A percentile compares a stretch with the other conserved stretches of the same genome.
Evolutionary conservation across 164 flowering plant genomes (phyloP).

Genomic region (Kingdonia uniflora): DNA sequence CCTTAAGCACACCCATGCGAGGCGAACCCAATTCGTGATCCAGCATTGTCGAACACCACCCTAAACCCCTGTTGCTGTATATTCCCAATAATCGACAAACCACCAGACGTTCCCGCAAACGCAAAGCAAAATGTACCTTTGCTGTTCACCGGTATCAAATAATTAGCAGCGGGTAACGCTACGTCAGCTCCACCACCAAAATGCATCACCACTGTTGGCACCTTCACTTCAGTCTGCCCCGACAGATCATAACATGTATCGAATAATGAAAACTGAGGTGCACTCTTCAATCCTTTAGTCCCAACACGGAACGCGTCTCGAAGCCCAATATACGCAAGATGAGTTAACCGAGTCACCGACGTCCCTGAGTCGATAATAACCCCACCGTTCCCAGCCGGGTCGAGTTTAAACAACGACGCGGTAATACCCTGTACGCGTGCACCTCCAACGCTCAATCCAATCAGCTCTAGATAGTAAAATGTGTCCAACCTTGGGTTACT

Average conservation of each 20-base stretch:
- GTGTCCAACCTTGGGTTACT: conserved; percentile 73
- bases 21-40: conserved; percentile 71
- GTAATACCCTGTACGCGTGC: conserved; percentile 44
- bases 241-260: conserved; percentile 85
- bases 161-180: conserved; percentile 78
- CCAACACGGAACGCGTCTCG: conserved; percentile 71
- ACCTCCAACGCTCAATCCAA: conserved; percentile 85
- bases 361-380: conserved; percentile 94
- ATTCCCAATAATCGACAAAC: conserved; percentile 84
- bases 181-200: conserved; percentile 61
- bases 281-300: conserved; percentile 37
- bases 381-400: conserved; percentile 72
- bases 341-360: conserved; percentile 81
- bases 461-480: conserved; percentile 73
- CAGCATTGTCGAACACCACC: conserved; percentile 59
- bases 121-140: conserved; percentile 81
- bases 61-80: conserved; percentile 96
- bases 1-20: conserved; percentile 45
- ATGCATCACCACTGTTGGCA: conserved; percentile 89
- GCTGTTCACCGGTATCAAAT: conserved; percentile 73
- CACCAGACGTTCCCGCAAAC: conserved; percentile 70
- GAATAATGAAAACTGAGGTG: conserved; percentile 59
- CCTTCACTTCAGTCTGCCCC: conserved; percentile 71
- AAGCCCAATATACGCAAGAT: conserved; percentile 61
- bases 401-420: conserved; percentile 51